Evolutionary conservation across 2,329 filamentous ascomycete species (phyloP).

Genomic region (Talaromyces amestolkiae): DNA sequence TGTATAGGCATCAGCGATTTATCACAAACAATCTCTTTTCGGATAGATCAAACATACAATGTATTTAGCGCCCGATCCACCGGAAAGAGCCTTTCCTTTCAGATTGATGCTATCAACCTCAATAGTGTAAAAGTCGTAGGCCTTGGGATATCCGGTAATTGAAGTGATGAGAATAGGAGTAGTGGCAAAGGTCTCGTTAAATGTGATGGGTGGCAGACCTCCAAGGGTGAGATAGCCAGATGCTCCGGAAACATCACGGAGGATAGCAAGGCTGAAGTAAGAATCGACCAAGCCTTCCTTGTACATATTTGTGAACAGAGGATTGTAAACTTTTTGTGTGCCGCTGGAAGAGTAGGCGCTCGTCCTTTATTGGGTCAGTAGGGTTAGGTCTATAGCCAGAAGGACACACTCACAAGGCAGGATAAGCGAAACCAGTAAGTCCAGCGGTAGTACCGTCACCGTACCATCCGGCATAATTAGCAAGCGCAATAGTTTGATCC

Average conservation of each 20-base stretch:
- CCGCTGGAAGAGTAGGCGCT: conserved; percentile 24
- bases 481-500: conserved; percentile 49
- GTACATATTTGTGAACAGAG: conserved; percentile 53
- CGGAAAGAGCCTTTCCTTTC: conserved; percentile 18
- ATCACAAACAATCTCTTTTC: not conserved
- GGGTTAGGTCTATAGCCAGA: not conserved
- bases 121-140: conserved; percentile 23
- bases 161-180: conserved; percentile 25
- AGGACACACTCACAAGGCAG: conserved; percentile 32
- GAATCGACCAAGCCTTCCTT: conserved; percentile 43
- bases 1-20: conserved; percentile 7
- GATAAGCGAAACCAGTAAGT: conserved; percentile 53
- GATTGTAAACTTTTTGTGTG: conserved; percentile 42
- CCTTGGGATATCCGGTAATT: conserved; percentile 19
- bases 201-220: conserved; percentile 47
- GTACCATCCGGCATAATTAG: conserved; percentile 43
- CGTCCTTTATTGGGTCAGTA: conserved; percentile 16
- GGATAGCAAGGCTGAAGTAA: conserved; percentile 51
- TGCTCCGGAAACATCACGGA: conserved; percentile 28
- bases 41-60: conserved; percentile 18
- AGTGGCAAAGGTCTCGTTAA: conserved; percentile 33
- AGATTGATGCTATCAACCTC: conserved; percentile 23
- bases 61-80: conserved; percentile 19
- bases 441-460: conserved; percentile 50
- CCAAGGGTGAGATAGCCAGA: conserved; percentile 50